phyloP scores from a whole-genome alignment of 2,329 filamentous ascomycete genomes.

The Dendryphion nanum region DNA sequence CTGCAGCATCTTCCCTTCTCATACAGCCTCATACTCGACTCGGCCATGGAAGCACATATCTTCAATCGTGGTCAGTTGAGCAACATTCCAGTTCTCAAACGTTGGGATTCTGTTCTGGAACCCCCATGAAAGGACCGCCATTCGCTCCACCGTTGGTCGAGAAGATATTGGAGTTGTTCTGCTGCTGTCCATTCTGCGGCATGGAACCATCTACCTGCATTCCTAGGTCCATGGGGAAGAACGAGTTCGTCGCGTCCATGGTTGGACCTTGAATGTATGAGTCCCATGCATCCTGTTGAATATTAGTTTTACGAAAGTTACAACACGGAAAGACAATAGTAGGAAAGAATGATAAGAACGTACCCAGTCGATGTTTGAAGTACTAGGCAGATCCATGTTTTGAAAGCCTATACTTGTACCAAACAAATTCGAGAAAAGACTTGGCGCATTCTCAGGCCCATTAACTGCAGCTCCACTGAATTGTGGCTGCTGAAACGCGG shows the following conservation, averaged over 20 bases:
- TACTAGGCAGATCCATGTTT: constrained; percentile 54
- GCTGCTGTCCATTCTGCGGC: constrained; percentile 21
- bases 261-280: constrained; percentile 63
- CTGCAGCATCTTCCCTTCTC: no score
- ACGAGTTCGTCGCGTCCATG: constrained; percentile 40
- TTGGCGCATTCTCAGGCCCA: constrained; percentile 46
- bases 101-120: constrained; percentile 18
- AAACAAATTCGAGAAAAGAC: constrained; percentile 57
- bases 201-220: constrained; percentile 30
- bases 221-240: constrained; percentile 46
- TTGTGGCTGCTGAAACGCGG: constrained; percentile 33
- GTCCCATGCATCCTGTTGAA: constrained; percentile 60
- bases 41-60: no score
- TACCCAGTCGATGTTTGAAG: constrained; percentile 62
- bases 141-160: constrained; percentile 14
- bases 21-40: no score
- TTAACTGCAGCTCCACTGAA: constrained; percentile 33
- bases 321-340: neutral
- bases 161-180: constrained; percentile 17
- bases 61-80: no score
- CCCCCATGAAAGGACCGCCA: constrained; percentile 40
- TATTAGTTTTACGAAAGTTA: neutral
- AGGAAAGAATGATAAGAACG: no score
- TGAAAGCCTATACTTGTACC: constrained; percentile 47
- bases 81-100: neutral